Evolutionary conservation across 768 basidiomycete genomes (phyloP), one percentile per base, ranked within the genome.

Genomic region (Russula griseocarnosa): DNA sequence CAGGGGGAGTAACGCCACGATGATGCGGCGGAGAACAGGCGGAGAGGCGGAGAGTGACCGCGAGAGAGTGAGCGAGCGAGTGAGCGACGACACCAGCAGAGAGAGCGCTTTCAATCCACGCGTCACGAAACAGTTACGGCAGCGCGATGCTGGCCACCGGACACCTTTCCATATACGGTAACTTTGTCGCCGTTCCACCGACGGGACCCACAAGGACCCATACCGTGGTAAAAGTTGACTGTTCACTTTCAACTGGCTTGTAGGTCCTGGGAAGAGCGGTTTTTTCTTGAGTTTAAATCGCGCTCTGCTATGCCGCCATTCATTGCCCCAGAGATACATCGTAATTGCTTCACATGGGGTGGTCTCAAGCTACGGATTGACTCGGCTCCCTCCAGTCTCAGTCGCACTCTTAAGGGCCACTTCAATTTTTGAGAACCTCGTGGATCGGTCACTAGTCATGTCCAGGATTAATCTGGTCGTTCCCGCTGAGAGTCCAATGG

Each of bases 181-280:
- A n/a, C 2, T n/a, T 8, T 10, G 3, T 18, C 26, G 26, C 51
- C 51, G 60, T 16, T 14, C 3, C 1, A 14, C 18, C 24, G 22
- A 13, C 30, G 18, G 73, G 73, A 74, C 73, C 72, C 70, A 74
- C 70, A 70, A 8, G 70, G 71, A 72, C 70, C 71, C 70, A 74
- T 71, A 66, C 24, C 49, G 49, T 50, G 26, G 26, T 26, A 50
- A 28, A 28, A 50, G 49, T 4, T 59, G 36, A 3, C 40, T 20
- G 34, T 47, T 58, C 58, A 38, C 32, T 36, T 11, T 14, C 18
- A 24, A 16, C 26, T 26, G 49, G 26, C 49, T 13, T 50, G 16
- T 26, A 18, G 22, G 24, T 47, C 30, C 11, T 22, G 8, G 52
- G 11, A 5, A 34, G n/a, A n/a, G 32, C 30, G 7, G 9, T 11